Percentiles rank a stretch among this genome's conserved stretches.
phyloP scores from a whole-genome alignment of 441 rosid species.

The Corymbia calophylla region DNA sequence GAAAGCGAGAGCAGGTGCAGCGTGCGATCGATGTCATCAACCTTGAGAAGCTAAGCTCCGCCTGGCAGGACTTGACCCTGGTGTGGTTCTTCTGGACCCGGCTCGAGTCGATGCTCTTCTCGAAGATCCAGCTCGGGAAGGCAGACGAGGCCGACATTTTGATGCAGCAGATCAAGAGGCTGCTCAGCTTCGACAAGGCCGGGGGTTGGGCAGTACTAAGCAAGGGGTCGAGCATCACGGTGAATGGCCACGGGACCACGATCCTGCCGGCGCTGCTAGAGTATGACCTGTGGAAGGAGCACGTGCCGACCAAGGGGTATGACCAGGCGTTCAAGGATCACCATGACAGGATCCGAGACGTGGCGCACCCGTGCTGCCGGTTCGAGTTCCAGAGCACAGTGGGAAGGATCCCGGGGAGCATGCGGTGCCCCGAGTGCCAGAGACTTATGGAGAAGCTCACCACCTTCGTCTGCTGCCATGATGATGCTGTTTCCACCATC shows the following conservation, averaged over 20 bases:
- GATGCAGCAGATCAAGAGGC: background rate
- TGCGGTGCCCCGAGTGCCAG: background rate
- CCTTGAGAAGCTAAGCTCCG: background rate
- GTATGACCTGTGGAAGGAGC: background rate
- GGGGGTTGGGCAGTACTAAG: background rate
- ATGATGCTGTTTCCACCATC: background rate
- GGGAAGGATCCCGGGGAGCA: background rate
- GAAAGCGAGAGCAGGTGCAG: background rate
- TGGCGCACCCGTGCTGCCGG: background rate
- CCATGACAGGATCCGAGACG: background rate
- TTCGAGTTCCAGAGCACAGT: background rate
- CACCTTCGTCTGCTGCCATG: background rate
- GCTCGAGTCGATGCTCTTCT: background rate
- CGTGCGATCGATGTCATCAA: background rate
- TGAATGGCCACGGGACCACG: background rate
- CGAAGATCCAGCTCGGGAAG: background rate
- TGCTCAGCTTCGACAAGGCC: background rate
- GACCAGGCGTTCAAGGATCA: background rate
- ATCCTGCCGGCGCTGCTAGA: background rate
- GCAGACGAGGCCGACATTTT: background rate
- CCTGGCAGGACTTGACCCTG: background rate
- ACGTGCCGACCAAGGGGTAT: background rate
- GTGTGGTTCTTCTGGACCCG: background rate
- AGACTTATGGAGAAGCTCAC: background rate
- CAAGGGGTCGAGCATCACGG: background rate